Conservation (phyloP, 768 basidiomycete species). For the Leccinum pellstonianum region DNA sequence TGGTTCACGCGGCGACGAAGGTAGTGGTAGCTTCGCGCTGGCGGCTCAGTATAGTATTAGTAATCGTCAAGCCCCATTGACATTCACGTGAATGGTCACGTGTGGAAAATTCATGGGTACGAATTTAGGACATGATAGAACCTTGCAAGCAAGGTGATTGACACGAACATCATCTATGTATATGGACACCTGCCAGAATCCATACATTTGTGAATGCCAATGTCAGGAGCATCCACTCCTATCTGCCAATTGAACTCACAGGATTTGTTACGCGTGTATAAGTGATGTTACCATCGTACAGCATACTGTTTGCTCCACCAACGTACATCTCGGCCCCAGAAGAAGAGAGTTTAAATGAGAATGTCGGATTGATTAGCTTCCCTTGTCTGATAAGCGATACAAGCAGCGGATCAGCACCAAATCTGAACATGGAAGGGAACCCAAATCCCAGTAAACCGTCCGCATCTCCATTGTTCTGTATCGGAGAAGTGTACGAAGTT, state of each 20-base stretch:
- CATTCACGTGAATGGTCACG: too few species aligned
- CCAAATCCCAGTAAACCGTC: not conserved
- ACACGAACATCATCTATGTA: not conserved
- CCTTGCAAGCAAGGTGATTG: not conserved
- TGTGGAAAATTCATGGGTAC: too few species aligned
- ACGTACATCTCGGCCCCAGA: not conserved
- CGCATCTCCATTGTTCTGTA: not conserved
- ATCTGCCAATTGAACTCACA: not conserved
- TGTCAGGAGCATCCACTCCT: not conserved
- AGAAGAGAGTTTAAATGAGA: not conserved
- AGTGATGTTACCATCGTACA: not conserved
- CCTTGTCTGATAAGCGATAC: not conserved
- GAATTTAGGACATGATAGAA: too few species aligned
- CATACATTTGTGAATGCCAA: not conserved
- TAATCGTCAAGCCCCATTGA: too few species aligned
- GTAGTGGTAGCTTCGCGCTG: too few species aligned
- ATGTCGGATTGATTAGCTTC: not conserved
- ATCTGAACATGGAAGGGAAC: not conserved
- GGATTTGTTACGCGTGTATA: not conserved
- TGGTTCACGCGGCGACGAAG: too few species aligned
- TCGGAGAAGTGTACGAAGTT: not conserved
- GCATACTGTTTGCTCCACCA: not conserved
- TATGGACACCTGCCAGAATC: not conserved
- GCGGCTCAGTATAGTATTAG: too few species aligned
- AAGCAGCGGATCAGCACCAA: not conserved